Evolutionary conservation across 768 basidiomycete genomes (phyloP), one percentile per base, ranked within the genome.

Genomic region (Sarcodon sp.): DNA sequence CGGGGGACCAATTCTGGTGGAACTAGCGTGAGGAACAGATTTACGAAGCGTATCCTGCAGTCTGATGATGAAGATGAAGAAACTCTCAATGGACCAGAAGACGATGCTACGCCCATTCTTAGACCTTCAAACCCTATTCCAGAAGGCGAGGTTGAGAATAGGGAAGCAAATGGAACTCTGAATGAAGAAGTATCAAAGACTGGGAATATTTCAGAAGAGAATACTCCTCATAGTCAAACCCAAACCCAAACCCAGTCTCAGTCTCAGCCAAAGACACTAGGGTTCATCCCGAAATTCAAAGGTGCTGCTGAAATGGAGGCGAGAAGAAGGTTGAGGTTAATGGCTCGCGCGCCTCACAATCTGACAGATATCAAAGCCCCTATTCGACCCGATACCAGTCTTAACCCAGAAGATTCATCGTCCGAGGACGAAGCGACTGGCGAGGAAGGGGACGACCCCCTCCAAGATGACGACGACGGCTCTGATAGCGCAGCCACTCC

Each of bases 271-370:
- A 41, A 41, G 39, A 13, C 27, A 15, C 64, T 72, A 5, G 77
- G 72, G 47, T 88, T 87, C 55, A 69, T 84, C 21, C 87, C 87
- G 13, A 81, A 76, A 45, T 89, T 90, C 66, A 84, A 79, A 54
- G 80, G 84, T 7, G 82, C 83, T 0, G 87, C 77, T n/a, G 86
- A 91, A 60, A 89, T 89, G 87, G 88, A 88, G 53, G 77, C 73
- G 4, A 69, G 87, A 12, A 65, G 88, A 21, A 71, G 72, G 48
- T 62, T 72, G 36, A 72, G 87, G 10, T 76, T 90, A 68, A 76
- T 75, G 36, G 80, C 81, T 4, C 75, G 83, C 64, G 72, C 35
- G 50, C 72, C 60, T n/a, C 62, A 66, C 3, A 27, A 27, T 27
- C 2, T 27, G 62, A n/a, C 54, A 62, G n/a, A 59, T 64, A 18